Conservation (phyloP, 352 stramenopile genomes). For the Phytophthora ohioensis region DNA sequence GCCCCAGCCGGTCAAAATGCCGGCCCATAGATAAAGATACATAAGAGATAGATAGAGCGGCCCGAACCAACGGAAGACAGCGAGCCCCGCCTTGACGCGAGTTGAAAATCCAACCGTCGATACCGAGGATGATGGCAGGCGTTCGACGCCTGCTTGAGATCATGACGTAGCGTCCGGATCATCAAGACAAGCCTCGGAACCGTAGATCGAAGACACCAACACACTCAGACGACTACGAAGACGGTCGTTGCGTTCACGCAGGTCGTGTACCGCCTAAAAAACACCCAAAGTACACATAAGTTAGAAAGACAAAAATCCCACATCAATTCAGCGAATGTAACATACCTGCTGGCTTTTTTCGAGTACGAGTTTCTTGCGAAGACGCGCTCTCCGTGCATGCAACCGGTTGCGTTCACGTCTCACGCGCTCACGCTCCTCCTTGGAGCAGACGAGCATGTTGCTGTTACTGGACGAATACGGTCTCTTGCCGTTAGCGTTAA, state of each 20-base stretch:
- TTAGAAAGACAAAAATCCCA: constrained; percentile 6
- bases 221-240: constrained; percentile 64
- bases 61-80: constrained; percentile 15
- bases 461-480: constrained; percentile 36
- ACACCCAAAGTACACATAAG: constrained; percentile 7
- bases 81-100: not conserved
- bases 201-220: constrained; percentile 77
- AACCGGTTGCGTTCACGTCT: constrained; percentile 79
- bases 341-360: constrained; percentile 78
- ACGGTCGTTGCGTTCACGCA: constrained; percentile 71
- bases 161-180: constrained; percentile 39
- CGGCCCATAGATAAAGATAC: constrained; percentile 48
- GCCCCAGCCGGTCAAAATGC: constrained; percentile 38
- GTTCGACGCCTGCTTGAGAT: constrained; percentile 27
- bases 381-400: constrained; percentile 72
- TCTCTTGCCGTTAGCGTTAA: constrained; percentile 58
- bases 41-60: constrained; percentile 48
- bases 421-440: constrained; percentile 77
- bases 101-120: constrained; percentile 25
- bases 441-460: constrained; percentile 55
- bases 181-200: constrained; percentile 37
- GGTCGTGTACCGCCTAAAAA: constrained; percentile 62
- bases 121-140: constrained; percentile 26
- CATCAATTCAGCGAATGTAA: not conserved
- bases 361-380: constrained; percentile 85